Conservation (phyloP, 176 grass and related monocot species). For the Chloris gayana region DNA sequence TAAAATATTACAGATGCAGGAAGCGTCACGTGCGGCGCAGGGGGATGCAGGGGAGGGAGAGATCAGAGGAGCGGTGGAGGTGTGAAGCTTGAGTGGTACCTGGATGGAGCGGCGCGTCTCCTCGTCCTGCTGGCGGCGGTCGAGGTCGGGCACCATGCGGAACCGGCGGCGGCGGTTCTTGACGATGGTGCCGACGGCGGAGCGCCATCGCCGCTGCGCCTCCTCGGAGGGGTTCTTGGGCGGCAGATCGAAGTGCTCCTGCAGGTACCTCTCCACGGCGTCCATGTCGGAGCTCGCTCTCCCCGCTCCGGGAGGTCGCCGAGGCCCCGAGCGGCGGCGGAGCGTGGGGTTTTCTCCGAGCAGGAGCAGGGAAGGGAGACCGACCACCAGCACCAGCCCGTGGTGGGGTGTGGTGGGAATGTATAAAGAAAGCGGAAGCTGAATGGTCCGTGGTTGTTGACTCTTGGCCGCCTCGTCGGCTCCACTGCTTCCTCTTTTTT, state of each 20-base stretch:
- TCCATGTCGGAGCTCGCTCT: background rate
- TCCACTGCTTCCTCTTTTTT: too few relatives aligned
- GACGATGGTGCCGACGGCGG: slow-evolving; percentile 60
- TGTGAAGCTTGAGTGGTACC: slow-evolving; percentile 20
- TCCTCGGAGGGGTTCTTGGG: slow-evolving; percentile 78
- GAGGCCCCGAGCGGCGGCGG: too few relatives aligned
- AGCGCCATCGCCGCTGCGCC: slow-evolving; percentile 76
- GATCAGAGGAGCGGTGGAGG: too few relatives aligned
- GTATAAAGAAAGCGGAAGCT: too few relatives aligned
- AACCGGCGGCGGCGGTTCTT: slow-evolving; percentile 83
- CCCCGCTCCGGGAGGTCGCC: background rate
- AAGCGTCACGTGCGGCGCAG: slow-evolving; percentile 1
- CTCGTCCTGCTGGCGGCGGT: slow-evolving; percentile 49
- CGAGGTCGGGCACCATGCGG: slow-evolving; percentile 83
- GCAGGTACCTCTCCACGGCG: slow-evolving; percentile 57
- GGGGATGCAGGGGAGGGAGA: too few relatives aligned
- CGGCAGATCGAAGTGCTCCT: slow-evolving; percentile 65
- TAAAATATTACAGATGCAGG: slow-evolving; percentile 7
- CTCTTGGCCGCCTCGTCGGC: too few relatives aligned
- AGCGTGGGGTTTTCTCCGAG: too few relatives aligned
- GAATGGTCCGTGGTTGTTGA: too few relatives aligned
- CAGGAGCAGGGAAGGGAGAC: too few relatives aligned
- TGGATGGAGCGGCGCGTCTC: slow-evolving; percentile 58
- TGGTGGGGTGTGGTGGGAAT: too few relatives aligned
- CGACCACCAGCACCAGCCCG: too few relatives aligned